These are phyloP conservation scores for Trichosporon coremiiforme DNA, from an alignment of 1,284 basidiomycete genomes.

Conservation along the genomic window DNA sequence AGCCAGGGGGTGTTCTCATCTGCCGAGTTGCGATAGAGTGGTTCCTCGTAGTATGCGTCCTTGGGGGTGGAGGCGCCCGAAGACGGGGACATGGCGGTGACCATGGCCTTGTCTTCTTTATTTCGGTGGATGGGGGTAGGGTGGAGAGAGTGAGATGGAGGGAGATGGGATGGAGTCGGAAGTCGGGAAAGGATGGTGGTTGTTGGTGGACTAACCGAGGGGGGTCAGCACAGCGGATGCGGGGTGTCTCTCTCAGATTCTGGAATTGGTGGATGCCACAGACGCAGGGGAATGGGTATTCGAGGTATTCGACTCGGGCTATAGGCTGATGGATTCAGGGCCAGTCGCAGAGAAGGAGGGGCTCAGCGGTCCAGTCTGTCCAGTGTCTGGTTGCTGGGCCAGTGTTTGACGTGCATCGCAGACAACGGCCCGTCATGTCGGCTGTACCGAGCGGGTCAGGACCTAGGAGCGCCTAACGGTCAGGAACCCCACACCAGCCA, in stretches of 20 bases:
- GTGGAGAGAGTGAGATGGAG: background rate
- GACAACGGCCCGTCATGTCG: background rate
- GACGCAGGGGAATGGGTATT: too few relatives aligned
- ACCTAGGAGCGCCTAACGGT: too few relatives aligned
- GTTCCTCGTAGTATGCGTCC: conserved; percentile 24
- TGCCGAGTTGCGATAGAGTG: conserved; percentile 46
- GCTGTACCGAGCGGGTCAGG: background rate
- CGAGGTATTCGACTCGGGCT: background rate
- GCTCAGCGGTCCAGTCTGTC: background rate
- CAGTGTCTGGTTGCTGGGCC: too few relatives aligned
- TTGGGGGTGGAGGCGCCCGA: conserved; percentile 31
- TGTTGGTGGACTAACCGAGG: background rate
- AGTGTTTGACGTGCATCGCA: too few relatives aligned
- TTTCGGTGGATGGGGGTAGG: background rate
- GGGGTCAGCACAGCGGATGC: background rate
- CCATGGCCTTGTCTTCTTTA: background rate
- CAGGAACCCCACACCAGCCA: background rate
- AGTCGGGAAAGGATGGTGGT: background rate
- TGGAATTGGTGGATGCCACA: too few relatives aligned
- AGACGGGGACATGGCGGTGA: conserved; percentile 20
- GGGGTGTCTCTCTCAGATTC: too few relatives aligned
- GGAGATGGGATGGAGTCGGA: conserved; percentile 2
- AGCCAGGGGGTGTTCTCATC: conserved; percentile 66
- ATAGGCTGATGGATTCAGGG: background rate
- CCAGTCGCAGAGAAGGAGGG: background rate